Evolutionary conservation across 192 early-diverging fungal species (phyloP), one percentile per base, ranked within the genome.

Genomic region (Rhizoclosmatium globosum): DNA sequence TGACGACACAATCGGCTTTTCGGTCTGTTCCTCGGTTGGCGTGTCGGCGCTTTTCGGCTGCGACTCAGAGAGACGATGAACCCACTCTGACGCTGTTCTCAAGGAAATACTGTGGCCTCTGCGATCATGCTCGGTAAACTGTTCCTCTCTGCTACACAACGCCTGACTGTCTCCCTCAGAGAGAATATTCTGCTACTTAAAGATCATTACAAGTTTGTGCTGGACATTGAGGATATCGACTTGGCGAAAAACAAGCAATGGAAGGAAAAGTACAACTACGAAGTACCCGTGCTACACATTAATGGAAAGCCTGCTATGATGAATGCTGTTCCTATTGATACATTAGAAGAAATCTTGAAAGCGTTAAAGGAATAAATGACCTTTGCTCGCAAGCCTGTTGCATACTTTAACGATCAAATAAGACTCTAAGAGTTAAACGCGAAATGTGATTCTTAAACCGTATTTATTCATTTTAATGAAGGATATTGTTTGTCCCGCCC

Each of bases 221-320:
- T 86, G 4, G 43, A 69, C 4, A 64, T 68, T 31, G 68, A 81
- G 15, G 87, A 88, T 74, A 85, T 88, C 43, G 87, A 88, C 59
- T 39, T 64, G 38, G 64, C 77, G 31, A 50, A 69, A 64, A 78
- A 86, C 68, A 79, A 79, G 66, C 46, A 77, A 11, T 86, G 82
- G 82, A 64, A 81, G 45, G 68, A 71, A 38, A 76, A 82, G 53
- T 88, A 88, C 78, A 84, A 76, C 38, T 83, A 79, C 56, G 85
- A 88, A 47, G 85, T 88, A 4, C 87, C 87, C 3, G 87, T 88
- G 6, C 21, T 88, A 0, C 87, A 86, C 53, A 50, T 80, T 45
- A 81, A 82, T 59, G 83, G 70, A 2, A 60, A 77, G 39, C 19
- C 72, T 9, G 70, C 83, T 1, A 82, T 85, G 15, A 67, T 88